Evolutionary conservation across 2,329 filamentous ascomycete genomes (phyloP).

Genomic region (Aspergillus sp.): DNA sequence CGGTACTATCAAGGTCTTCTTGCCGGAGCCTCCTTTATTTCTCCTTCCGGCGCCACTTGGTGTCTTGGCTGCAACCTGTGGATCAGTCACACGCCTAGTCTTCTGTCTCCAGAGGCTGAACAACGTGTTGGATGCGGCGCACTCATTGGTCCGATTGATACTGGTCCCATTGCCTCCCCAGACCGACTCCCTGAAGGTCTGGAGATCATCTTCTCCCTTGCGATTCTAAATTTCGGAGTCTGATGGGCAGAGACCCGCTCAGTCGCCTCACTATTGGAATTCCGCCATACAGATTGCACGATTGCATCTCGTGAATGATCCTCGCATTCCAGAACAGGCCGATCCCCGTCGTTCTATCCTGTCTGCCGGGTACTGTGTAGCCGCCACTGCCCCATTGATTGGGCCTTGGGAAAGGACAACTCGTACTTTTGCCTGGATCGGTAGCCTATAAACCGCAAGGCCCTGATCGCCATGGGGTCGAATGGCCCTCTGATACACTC

Average conservation of each 20-base stretch:
- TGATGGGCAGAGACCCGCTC: constrained; percentile 12
- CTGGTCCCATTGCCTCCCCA: background rate
- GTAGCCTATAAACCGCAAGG: constrained; percentile 3
- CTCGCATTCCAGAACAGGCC: constrained; percentile 21
- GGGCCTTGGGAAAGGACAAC: constrained; percentile 8
- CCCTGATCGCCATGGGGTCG: constrained; percentile 3
- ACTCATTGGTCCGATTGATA: background rate
- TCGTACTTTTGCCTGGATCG: constrained; percentile 6
- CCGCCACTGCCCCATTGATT: background rate
- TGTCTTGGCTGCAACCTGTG: background rate
- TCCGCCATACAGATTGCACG: constrained; percentile 20
- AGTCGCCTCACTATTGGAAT: constrained; percentile 21
- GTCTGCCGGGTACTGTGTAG: constrained; percentile 6
- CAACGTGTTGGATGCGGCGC: background rate
- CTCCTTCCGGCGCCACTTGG: no score
- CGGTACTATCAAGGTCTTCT: no score
- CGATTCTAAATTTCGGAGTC: background rate
- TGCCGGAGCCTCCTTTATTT: no score
- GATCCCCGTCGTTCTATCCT: constrained; percentile 12
- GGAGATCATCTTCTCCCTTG: no score
- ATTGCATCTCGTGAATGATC: constrained; percentile 18
- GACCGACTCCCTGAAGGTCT: background rate
- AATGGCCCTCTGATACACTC: constrained; percentile 20
- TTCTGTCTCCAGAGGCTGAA: background rate
- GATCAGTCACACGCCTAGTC: background rate